phyloP scores from a whole-genome alignment of 2,329 filamentous ascomycete genomes.

The Aquanectria penicillioides region DNA sequence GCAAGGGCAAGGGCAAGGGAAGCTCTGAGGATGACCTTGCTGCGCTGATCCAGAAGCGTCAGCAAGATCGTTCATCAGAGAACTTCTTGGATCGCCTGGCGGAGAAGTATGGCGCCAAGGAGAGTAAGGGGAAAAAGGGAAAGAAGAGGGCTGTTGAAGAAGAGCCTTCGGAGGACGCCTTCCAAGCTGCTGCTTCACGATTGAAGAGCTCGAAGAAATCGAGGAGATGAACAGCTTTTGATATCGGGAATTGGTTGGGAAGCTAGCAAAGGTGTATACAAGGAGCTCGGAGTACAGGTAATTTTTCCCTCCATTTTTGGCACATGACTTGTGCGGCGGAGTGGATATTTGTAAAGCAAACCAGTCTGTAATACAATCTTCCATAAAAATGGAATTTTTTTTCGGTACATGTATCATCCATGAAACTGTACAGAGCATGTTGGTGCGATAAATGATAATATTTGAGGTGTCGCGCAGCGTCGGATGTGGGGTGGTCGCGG shows the following conservation, averaged over 20 bases:
- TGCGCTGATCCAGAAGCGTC: constrained; percentile 79
- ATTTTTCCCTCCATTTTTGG: too few species aligned
- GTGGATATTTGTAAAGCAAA: too few species aligned
- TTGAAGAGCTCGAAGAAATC: constrained; percentile 47
- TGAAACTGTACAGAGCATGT: too few species aligned
- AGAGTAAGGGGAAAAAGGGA: constrained; percentile 58
- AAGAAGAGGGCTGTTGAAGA: constrained; percentile 69
- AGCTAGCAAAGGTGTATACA: not conserved
- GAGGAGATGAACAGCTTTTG: constrained; percentile 24
- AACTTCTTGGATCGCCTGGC: constrained; percentile 79
- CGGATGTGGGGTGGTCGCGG: too few species aligned
- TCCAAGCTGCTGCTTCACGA: constrained; percentile 65
- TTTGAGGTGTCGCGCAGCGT: too few species aligned
- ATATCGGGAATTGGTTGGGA: not conserved
- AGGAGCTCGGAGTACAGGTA: constrained; percentile 15
- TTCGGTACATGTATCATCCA: too few species aligned
- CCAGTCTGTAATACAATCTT: too few species aligned
- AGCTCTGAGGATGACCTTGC: constrained; percentile 67
- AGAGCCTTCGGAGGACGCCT: constrained; percentile 69
- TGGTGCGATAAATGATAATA: not conserved
- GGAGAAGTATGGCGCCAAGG: constrained; percentile 73
- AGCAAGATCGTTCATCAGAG: constrained; percentile 64
- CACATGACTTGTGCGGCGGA: too few species aligned
- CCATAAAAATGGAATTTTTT: too few species aligned
- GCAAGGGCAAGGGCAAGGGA: constrained; percentile 42